Base-by-base conservation (phyloP, 148 eudicot species). In the Pharnaceum exiguum region DNA sequence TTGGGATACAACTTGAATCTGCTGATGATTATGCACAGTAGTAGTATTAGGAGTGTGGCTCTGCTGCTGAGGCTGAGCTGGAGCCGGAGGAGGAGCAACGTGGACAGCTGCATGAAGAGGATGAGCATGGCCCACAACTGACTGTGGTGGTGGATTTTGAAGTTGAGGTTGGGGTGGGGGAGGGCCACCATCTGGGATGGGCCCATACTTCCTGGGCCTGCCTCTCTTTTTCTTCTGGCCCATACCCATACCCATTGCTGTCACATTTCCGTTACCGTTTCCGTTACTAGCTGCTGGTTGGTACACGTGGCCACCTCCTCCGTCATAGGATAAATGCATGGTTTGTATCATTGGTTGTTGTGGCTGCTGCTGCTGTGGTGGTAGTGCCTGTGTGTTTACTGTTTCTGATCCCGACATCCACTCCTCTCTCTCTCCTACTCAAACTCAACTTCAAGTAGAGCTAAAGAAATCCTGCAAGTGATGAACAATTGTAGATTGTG, bases 171-270 rank as follows among this genome's bases (percentile, higher is more conserved):
- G 30, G 9, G 37, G n/a, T 19, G 39, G 9, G 6, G 30, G 58
- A 35, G 38, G 38, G 8, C 38, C 38, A 35, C 69, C 69, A 56
- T 70, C 84, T 9, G n/a, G n/a, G n/a, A n/a, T n/a, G n/a, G 77
- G 50, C 13, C 59, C 71, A 51, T 80, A 76, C 75, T 80, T 80
- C 59, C 81, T 63, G 5, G 84, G 84, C 60, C 84, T 67, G 38
- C 84, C 84, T 36, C 84, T 66, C 62, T 62, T 80, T 76, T 67
- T 62, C 71, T 60, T 76, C 11, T 31, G 53, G 64, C 46, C 61
- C 59, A 2, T 22, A 25, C 1, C 62, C 53, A 8, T 48, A 60
- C 2, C 70, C 62, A 5, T 59, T 44, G 6, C 65, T 55, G 32
- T 52, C 53, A 2, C 40, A 27, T 29, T 52, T 59, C 10, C 40